phyloP scores from a whole-genome alignment of 441 rosid genomes.

The Melastoma candidum region DNA sequence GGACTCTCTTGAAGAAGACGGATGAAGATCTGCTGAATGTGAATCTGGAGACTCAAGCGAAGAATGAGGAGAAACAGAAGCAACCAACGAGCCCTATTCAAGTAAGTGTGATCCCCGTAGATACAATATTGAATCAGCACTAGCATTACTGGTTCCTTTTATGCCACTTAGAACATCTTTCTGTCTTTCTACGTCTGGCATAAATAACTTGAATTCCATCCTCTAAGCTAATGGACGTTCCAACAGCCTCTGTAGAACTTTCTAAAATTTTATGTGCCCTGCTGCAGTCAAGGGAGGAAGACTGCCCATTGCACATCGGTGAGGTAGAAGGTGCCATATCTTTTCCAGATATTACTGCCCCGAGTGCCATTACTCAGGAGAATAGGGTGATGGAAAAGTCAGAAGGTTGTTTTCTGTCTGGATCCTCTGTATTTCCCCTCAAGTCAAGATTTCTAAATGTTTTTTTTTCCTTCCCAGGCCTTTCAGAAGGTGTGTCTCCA shows the following conservation, averaged over 20 bases:
- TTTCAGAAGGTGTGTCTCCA: conserved; percentile 26
- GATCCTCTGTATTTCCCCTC: neutral
- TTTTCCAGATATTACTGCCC: conserved; percentile 13
- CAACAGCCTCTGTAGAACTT: too few relatives aligned
- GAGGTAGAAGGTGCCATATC: conserved; percentile 22
- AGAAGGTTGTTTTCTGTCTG: conserved; percentile 29
- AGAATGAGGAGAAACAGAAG: conserved; percentile 21
- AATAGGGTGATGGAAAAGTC: conserved; percentile 16
- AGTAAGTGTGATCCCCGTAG: neutral
- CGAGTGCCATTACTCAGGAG: conserved; percentile 10
- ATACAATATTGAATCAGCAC: too few relatives aligned
- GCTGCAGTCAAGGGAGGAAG: conserved; percentile 22
- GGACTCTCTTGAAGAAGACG: conserved; percentile 24
- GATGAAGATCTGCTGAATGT: conserved; percentile 22
- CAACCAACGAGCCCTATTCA: conserved; percentile 10
- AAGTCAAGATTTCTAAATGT: conserved; percentile 1
- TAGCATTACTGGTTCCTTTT: too few relatives aligned
- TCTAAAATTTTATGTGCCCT: conserved; percentile 16
- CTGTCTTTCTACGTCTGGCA: too few relatives aligned
- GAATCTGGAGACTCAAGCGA: conserved; percentile 23
- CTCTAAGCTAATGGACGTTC: too few relatives aligned
- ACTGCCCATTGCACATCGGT: conserved; percentile 20
- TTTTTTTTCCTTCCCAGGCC: conserved; percentile 26
- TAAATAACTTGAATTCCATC: too few relatives aligned
- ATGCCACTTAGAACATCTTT: too few relatives aligned